Evolutionary conservation across 1,139 yeast genomes (phyloP).

Genomic region (Kodamaea alishanica): DNA sequence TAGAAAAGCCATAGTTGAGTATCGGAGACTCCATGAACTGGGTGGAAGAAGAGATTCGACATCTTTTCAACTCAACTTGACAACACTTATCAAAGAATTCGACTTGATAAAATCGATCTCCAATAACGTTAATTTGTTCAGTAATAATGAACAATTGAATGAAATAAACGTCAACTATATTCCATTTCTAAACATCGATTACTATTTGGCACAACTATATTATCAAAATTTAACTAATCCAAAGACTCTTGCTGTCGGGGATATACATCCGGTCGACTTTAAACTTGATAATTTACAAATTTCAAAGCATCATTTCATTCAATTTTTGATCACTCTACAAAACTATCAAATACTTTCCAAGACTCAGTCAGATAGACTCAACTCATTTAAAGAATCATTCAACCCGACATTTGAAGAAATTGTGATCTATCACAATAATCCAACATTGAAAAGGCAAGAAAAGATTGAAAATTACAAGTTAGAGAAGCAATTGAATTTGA

Average conservation of each 20-base stretch:
- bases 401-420: conserved; percentile 40
- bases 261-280: conserved; percentile 14
- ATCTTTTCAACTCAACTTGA: conserved; percentile 24
- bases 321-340: conserved; percentile 40
- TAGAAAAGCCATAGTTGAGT: conserved; percentile 12
- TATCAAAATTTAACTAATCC: conserved; percentile 5
- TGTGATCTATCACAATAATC: conserved; percentile 28
- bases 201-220: conserved; percentile 44
- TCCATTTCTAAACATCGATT: conserved; percentile 52
- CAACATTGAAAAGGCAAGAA: conserved; percentile 58
- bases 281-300: conserved; percentile 41
- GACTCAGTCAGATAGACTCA: conserved; percentile 36
- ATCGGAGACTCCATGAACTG: conserved; percentile 7
- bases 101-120: conserved; percentile 25
- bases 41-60: conserved; percentile 25
- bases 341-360: conserved; percentile 42
- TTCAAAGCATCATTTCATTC: conserved; percentile 40
- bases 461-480: conserved; percentile 67
- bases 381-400: conserved; percentile 36
- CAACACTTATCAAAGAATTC: conserved; percentile 26
- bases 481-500: conserved; percentile 52
- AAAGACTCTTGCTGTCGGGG: conserved; percentile 4
- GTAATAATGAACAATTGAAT: conserved; percentile 55
- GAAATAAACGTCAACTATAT: conserved; percentile 57
- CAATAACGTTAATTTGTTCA: conserved; percentile 40